Base-by-base conservation (phyloP, 2,329 filamentous ascomycete genomes). In the Cordyceps fumosorosea region DNA sequence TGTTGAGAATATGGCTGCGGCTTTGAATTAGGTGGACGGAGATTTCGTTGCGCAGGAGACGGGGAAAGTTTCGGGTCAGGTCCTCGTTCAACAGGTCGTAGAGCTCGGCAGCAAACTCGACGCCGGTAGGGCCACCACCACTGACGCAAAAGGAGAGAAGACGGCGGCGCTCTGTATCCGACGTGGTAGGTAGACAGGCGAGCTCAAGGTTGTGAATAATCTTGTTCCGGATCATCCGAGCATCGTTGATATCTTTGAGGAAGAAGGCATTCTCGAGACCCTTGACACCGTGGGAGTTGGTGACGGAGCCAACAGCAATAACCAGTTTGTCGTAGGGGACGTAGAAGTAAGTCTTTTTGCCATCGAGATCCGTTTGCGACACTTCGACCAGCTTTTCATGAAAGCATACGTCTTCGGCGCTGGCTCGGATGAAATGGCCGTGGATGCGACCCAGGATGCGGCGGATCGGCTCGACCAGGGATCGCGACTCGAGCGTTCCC, bases 1-100 rank as follows among this genome's bases (percentile, higher is more conserved):
- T 99, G 78, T 99, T 99, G 34, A 99, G 81, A 66, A 99, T 99
- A 69, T 99, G 95, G 47, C 89, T 88, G 63, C 95, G 86, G 69
- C 91, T 96, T 72, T 99, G 95, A 65, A 99, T 97, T 53, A 99
- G 82, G 71, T 99, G 96, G 1, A 99, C 93, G 0, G 95, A 98
- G 55, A 99, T 96, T 73, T 99, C 92, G 72, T 98, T 98, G 65
- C 95, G 87, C n/a, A 99, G 77, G 34, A 99, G 85, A 65, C 87
- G 88, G 2, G 95, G 95, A 74, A 96, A 99, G 68, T 89, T 86
- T 58, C 83, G 81, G 50, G 88, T 88, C 50, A 99, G 76, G 72
- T 99, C 95, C 74, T 99, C 96, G 71, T 99, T 99, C 18, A 99
- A 81, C 74, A 99, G 87, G 74, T 99, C 95, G 73, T 90, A 98